Evolutionary conservation across 306 rosid species (phyloP).

Genomic region (Pyrus betulifolia): DNA sequence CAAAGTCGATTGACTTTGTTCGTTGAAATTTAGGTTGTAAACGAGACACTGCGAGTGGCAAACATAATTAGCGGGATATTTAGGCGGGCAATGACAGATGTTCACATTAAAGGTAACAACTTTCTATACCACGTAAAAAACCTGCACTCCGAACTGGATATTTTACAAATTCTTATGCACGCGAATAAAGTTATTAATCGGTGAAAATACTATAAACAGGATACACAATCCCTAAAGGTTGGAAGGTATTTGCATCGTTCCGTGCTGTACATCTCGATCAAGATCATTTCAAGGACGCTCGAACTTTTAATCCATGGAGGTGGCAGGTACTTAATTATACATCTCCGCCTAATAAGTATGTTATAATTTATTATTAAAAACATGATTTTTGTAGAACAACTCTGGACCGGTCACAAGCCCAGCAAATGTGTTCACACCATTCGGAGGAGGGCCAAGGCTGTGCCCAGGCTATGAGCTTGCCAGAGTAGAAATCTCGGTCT

Average conservation of each 20-base stretch:
- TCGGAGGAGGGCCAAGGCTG: constrained; percentile 85
- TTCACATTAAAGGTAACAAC: constrained; percentile 60
- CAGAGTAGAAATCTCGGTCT: constrained; percentile 80
- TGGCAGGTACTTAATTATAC: constrained; percentile 43
- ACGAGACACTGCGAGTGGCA: constrained; percentile 75
- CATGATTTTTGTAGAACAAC: constrained; percentile 29
- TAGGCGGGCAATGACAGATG: constrained; percentile 67
- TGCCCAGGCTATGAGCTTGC: constrained; percentile 97
- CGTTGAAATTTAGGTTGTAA: constrained; percentile 47
- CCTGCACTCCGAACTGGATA: neutral
- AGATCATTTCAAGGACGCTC: constrained; percentile 78
- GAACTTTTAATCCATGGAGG: constrained; percentile 94
- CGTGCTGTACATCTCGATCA: constrained; percentile 84
- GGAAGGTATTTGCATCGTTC: constrained; percentile 89
- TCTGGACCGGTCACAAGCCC: constrained; percentile 31
- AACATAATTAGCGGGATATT: constrained; percentile 89
- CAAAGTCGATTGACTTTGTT: neutral
- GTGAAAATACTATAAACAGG: constrained; percentile 26
- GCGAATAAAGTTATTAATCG: too few species aligned
- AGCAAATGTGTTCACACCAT: constrained; percentile 63
- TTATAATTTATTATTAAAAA: neutral
- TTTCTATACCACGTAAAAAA: neutral
- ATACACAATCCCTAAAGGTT: constrained; percentile 86
- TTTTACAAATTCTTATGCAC: too few species aligned
- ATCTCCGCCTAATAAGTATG: neutral